Conservation (phyloP, 208 protist genomes). For the Balamuthia mandrillaris region DNA sequence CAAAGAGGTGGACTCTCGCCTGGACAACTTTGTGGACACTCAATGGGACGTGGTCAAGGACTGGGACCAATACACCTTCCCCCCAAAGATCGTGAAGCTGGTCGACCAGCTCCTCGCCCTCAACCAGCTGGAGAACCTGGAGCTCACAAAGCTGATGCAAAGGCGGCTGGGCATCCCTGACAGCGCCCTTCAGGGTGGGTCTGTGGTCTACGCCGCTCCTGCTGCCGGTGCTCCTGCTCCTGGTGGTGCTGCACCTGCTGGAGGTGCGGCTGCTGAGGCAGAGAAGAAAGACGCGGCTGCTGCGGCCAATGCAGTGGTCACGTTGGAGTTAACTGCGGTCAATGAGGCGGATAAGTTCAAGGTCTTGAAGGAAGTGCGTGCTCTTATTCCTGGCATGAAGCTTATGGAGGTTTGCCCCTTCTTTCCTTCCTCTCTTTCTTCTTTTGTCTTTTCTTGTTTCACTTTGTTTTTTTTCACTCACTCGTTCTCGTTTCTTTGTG, state of each 20-base stretch:
- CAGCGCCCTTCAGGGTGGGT: slow-evolving; percentile 26
- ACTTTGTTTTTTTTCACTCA: background rate
- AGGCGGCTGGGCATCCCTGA: slow-evolving; percentile 33
- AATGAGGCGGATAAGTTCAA: slow-evolving; percentile 43
- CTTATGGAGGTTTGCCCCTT: slow-evolving; percentile 17
- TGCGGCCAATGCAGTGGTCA: slow-evolving; percentile 27
- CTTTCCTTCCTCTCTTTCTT: background rate
- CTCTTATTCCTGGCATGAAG: slow-evolving; percentile 39
- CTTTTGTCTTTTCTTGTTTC: background rate
- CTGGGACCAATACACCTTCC: slow-evolving; percentile 32
- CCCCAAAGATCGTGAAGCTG: background rate
- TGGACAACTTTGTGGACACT: too few species aligned
- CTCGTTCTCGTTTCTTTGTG: background rate
- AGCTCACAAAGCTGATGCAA: slow-evolving; percentile 30
- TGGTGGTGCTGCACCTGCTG: background rate
- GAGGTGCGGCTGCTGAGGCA: background rate
- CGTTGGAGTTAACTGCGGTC: background rate
- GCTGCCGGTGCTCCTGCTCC: background rate
- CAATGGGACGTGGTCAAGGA: too few species aligned
- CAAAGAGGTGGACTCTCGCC: too few species aligned
- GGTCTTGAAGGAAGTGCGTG: slow-evolving; percentile 37
- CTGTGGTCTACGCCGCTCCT: background rate
- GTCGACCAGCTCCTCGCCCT: slow-evolving; percentile 17
- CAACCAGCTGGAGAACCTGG: slow-evolving; percentile 35
- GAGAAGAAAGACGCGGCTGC: slow-evolving; percentile 36